These are phyloP conservation scores for Hypoxylon subgilvum DNA, from an alignment of 495 filamentous ascomycete species.

Conservation along the genomic window DNA sequence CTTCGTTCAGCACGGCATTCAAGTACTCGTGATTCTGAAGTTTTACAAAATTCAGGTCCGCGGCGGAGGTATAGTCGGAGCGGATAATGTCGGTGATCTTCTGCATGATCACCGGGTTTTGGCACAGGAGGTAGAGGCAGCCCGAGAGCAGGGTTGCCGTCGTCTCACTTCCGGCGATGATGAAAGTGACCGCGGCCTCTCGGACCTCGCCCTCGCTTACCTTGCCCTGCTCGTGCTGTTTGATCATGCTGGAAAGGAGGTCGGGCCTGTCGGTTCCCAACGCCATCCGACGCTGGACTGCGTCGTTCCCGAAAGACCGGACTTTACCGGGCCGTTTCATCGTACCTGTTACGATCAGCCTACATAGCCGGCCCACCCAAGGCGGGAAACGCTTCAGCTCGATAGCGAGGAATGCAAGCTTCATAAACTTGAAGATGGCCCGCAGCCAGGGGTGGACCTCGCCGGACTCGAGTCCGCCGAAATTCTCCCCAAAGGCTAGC, in stretches of 20 bases:
- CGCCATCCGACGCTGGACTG: no score
- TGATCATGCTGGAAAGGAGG: no score
- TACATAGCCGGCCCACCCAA: no score
- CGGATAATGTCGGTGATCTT: slow-evolving; percentile 59
- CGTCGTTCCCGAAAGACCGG: no score
- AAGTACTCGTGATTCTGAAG: slow-evolving; percentile 52
- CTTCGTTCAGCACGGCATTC: slow-evolving; percentile 62
- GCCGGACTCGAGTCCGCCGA: slow-evolving; percentile 55
- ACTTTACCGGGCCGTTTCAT: no score
- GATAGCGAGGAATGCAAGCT: background rate
- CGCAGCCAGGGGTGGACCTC: slow-evolving; percentile 60
- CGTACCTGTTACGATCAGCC: no score
- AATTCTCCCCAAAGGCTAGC: slow-evolving; percentile 61
- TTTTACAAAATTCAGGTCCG: slow-evolving; percentile 57
- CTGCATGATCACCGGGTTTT: slow-evolving; percentile 47
- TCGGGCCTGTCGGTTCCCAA: no score
- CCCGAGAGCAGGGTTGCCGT: slow-evolving; percentile 62
- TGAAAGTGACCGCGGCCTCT: slow-evolving; percentile 37
- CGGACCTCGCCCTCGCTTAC: background rate
- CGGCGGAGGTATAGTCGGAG: slow-evolving; percentile 50
- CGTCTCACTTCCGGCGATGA: slow-evolving; percentile 65
- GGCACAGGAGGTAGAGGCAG: slow-evolving; percentile 58
- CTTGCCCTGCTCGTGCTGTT: background rate
- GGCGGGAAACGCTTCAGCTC: no score
- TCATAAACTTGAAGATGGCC: slow-evolving; percentile 49